Base-by-base conservation (phyloP, 352 stramenopile species). In the Elongisporangium anandrum region DNA sequence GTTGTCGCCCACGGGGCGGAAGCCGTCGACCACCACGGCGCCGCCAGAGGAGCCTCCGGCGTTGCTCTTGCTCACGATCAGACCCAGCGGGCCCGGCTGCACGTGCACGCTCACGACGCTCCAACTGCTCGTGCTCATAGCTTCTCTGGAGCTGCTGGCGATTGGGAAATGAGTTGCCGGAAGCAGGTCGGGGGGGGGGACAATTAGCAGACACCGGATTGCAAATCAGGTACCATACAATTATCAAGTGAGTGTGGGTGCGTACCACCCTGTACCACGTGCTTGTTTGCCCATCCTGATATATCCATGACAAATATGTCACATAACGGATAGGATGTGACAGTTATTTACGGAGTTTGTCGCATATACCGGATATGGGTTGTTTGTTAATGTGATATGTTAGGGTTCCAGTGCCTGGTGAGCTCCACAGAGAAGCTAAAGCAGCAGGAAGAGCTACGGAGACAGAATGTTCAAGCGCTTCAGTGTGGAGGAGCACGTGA, bases 391-490 rank as follows among this genome's bases (percentile, higher is more conserved):
- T 39, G 34, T 45, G 34, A 45, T 45, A 45, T 16, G 34, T 45
- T 45, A 45, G 34, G 34, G 34, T 45, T 45, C 2, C 2, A 45
- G 17, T 45, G 13, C 34, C 4, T 17, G 2, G 26, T 12, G 34
- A 45, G 34, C 34, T 45, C 48, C 47, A 53, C 56, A 56, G 49
- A 56, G 47, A 58, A 50, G 49, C 15, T 23, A 39, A 5, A 13
- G 8, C 9, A 56, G 16, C 24, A 56, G 7, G 23, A 19, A n/a
- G 38, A 9, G 45, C 54, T 55, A 8, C 16, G 13, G 13, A 59
- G 26, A 15, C 59, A 57, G 26, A 12, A 95, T 99, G 94, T 99
- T 98, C 74, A 98, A 98, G 81, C 90, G 85, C 63, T 99, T 99
- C 67, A 94, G 89, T 39, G 78, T 94, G 54, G 88, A 92, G 9